These are phyloP conservation scores for Zymoseptoria crescenta DNA, from an alignment of 2,329 filamentous ascomycete genomes.

Conservation along the genomic window DNA sequence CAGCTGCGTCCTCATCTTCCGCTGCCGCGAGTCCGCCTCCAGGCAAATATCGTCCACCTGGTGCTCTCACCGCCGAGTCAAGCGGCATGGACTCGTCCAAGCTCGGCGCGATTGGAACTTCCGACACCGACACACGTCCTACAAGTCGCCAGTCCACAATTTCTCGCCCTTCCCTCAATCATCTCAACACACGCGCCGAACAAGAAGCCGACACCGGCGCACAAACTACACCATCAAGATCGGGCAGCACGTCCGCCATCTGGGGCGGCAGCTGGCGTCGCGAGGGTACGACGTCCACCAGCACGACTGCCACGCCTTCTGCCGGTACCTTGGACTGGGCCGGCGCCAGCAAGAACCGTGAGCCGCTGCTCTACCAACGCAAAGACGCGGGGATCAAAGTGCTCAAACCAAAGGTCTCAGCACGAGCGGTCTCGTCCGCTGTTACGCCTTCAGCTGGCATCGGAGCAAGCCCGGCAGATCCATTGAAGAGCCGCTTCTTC, in stretches of 20 bases:
- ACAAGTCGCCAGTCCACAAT: constrained; percentile 17
- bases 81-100: constrained; percentile 13
- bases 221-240: constrained; percentile 14
- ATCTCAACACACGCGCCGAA: constrained; percentile 19
- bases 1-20: constrained; percentile 16
- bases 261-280: constrained; percentile 43
- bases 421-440: constrained; percentile 42
- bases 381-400: constrained; percentile 79
- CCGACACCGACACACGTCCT: constrained; percentile 20
- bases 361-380: constrained; percentile 59
- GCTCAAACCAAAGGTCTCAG: constrained; percentile 64
- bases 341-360: constrained; percentile 49
- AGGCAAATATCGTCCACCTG: constrained; percentile 25
- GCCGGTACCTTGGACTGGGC: constrained; percentile 40
- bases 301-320: constrained; percentile 5
- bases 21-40: constrained; percentile 22
- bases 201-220: constrained; percentile 8
- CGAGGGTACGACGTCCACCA: constrained; percentile 24
- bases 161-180: constrained; percentile 20
- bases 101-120: constrained; percentile 15
- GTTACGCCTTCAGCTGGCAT: constrained; percentile 24
- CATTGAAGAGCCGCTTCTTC: constrained; percentile 41
- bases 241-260: constrained; percentile 32
- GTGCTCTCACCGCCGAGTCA: constrained; percentile 19
- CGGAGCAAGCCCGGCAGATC: constrained; percentile 16